These are phyloP conservation scores for Dryadomyces quercus-mongolicae DNA, from an alignment of 2,329 filamentous ascomycete genomes.

Conservation along the genomic window DNA sequence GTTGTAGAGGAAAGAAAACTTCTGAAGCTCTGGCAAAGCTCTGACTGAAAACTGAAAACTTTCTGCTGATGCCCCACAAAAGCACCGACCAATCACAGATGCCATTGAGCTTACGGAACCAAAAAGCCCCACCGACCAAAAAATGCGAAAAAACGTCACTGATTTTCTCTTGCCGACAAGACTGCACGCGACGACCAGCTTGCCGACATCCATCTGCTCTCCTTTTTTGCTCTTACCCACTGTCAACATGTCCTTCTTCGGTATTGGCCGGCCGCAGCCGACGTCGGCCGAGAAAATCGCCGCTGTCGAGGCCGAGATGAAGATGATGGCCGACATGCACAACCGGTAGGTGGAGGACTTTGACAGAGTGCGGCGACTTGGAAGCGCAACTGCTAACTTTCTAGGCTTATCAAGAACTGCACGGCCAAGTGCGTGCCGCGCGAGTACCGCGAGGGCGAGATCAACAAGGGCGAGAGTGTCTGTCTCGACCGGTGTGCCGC, in stretches of 20 bases:
- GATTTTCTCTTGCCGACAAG: background rate
- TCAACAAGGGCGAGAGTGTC: slow-evolving; percentile 98
- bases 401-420: slow-evolving; percentile 76
- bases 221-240: background rate
- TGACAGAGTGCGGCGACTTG: no score
- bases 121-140: background rate
- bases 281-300: slow-evolving; percentile 95
- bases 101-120: background rate
- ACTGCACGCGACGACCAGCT: background rate
- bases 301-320: slow-evolving; percentile 91
- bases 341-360: slow-evolving; percentile 84
- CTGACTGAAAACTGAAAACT: no score
- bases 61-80: no score
- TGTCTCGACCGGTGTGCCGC: slow-evolving; percentile 94
- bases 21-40: background rate
- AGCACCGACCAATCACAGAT: background rate
- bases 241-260: slow-evolving; percentile 18
- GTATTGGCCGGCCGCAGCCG: slow-evolving; percentile 57
- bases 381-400: no score
- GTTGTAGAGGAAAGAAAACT: background rate
- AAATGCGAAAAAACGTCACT: background rate
- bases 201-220: background rate
- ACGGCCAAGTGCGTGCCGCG: slow-evolving; percentile 84
- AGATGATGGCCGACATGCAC: slow-evolving; percentile 93
- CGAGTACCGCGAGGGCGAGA: slow-evolving; percentile 88